Conservation (phyloP, 352 stramenopile genomes). For the Phytopythium sindhum region DNA sequence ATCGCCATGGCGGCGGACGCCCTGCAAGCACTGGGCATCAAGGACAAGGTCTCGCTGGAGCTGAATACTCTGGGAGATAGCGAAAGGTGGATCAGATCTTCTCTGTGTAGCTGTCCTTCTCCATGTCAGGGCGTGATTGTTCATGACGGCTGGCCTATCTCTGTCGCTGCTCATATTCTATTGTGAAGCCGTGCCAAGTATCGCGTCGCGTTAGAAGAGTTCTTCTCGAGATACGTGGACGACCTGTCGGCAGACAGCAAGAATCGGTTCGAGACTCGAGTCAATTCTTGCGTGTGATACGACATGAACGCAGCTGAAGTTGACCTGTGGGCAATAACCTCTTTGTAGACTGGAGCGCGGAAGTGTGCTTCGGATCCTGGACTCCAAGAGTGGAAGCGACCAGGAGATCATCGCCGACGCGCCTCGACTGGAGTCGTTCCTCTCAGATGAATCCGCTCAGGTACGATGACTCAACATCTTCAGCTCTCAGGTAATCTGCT, state of each 20-base stretch:
- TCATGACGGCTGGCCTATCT: not conserved
- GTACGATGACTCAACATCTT: conserved; percentile 14
- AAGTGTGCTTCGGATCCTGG: conserved; percentile 83
- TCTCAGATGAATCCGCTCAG: conserved; percentile 53
- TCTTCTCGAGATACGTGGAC: conserved; percentile 57
- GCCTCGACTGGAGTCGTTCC: conserved; percentile 55
- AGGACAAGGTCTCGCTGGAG: conserved; percentile 59
- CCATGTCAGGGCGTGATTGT: not conserved
- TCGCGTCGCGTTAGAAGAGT: conserved; percentile 55
- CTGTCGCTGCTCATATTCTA: not conserved
- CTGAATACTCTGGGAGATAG: conserved; percentile 80
- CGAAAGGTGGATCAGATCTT: conserved; percentile 45
- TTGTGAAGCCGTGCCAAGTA: conserved; percentile 58
- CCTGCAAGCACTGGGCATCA: conserved; percentile 50
- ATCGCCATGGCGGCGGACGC: conserved; percentile 75
- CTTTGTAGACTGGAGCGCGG: conserved; percentile 61
- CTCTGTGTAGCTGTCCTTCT: not conserved
- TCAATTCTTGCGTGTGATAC: not conserved
- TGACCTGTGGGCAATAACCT: not conserved
- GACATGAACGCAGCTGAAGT: not conserved
- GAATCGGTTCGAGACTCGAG: conserved; percentile 37
- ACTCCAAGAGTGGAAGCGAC: conserved; percentile 78
- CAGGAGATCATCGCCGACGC: conserved; percentile 65
- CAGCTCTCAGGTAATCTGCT: not conserved
- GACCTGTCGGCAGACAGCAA: conserved; percentile 75